These are phyloP conservation scores for Pyricularia sp. DNA, from an alignment of 2,329 filamentous ascomycete species.

Conservation along the genomic window DNA sequence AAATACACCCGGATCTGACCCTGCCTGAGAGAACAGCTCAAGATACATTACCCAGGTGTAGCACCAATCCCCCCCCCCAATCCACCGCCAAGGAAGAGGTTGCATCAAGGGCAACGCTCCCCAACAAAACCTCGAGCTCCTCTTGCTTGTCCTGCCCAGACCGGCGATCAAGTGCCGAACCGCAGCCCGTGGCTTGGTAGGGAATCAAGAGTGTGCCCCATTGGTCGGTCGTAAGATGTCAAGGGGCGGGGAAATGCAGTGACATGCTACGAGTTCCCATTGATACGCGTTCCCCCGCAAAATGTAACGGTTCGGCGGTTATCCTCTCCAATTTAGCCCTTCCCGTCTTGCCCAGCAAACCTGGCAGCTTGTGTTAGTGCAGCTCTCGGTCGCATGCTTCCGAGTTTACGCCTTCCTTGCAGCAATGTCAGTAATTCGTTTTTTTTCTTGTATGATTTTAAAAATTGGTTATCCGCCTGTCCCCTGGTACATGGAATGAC, in stretches of 20 bases:
- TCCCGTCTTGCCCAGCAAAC: too few species aligned
- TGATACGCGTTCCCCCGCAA: neutral
- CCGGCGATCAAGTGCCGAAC: neutral
- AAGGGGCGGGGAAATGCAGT: neutral
- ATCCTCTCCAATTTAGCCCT: neutral
- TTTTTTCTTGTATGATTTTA: too few species aligned
- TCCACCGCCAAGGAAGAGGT: neutral
- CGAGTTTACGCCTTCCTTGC: neutral
- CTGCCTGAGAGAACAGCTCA: neutral
- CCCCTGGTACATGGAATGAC: too few species aligned
- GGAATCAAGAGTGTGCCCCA: neutral
- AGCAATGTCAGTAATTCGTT: neutral
- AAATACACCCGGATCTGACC: neutral
- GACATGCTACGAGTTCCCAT: neutral
- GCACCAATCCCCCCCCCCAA: neutral
- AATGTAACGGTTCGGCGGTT: neutral
- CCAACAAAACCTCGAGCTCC: neutral
- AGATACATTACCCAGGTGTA: neutral
- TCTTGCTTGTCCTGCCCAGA: neutral
- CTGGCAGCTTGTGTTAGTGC: neutral
- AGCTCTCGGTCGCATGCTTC: neutral
- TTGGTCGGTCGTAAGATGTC: neutral
- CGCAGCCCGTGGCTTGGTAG: neutral
- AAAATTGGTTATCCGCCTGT: neutral
- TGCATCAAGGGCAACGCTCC: neutral